Conservation (phyloP, 441 rosid species). For the Euphorbia schlechtendalii region DNA sequence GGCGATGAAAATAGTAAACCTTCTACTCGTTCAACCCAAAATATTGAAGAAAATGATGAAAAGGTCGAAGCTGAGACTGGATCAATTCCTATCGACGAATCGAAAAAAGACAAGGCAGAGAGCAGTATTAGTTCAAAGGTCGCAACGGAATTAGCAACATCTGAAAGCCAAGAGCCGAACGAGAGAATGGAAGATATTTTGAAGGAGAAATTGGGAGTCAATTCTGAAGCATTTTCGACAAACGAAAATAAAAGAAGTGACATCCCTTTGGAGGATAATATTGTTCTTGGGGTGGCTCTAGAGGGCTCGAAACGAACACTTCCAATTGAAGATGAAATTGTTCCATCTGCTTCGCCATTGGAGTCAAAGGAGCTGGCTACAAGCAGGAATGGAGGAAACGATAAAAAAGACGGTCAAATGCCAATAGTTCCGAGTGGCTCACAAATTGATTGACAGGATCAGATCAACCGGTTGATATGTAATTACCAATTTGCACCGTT, state of each 20-base stretch:
- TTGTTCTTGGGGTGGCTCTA: constrained; percentile 82
- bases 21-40: constrained; percentile 26
- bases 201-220: constrained; percentile 19
- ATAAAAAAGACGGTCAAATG: constrained; percentile 39
- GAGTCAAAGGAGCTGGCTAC: constrained; percentile 53
- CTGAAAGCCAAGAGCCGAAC: constrained; percentile 24
- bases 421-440: constrained; percentile 23
- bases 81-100: constrained; percentile 26
- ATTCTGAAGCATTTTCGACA: constrained; percentile 5
- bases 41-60: constrained; percentile 43
- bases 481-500: too few species aligned
- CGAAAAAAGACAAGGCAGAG: constrained; percentile 37
- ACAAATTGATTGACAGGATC: constrained; percentile 18
- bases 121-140: constrained; percentile 25
- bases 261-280: constrained; percentile 55
- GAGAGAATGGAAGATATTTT: constrained; percentile 22
- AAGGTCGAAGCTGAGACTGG: constrained; percentile 38
- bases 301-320: constrained; percentile 86
- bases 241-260: constrained; percentile 8
- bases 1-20: constrained; percentile 59
- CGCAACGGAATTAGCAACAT: constrained; percentile 9
- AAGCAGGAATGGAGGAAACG: constrained; percentile 35
- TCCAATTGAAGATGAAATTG: constrained; percentile 65
- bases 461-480: not conserved
- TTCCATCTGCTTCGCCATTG: constrained; percentile 25